Evolutionary conservation across 2,329 filamentous ascomycete species (phyloP).

Genomic region (Rosellinia necatrix): DNA sequence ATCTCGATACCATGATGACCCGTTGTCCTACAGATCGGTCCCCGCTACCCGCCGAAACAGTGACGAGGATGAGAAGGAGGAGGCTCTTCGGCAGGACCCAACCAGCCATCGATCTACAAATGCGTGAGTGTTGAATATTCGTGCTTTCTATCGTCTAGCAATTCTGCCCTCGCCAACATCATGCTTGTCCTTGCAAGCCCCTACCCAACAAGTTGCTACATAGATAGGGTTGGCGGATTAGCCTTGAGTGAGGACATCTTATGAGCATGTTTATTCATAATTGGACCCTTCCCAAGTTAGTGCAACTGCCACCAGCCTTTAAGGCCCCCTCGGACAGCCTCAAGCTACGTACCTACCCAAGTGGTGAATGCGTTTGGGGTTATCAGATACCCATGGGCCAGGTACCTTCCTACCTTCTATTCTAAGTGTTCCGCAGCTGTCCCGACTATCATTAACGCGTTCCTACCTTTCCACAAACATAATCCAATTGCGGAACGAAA

Average conservation of each 20-base stretch:
- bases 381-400: conserved; percentile 3
- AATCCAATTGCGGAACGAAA: not conserved
- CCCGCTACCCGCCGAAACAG: conserved; percentile 88
- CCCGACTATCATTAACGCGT: no score
- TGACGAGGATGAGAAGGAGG: conserved; percentile 85
- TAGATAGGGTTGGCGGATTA: not conserved
- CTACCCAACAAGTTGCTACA: not conserved
- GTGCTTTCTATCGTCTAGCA: not conserved
- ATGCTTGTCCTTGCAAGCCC: not conserved
- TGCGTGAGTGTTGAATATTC: conserved; percentile 66
- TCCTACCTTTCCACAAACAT: not conserved
- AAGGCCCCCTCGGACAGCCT: not conserved
- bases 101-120: conserved; percentile 75
- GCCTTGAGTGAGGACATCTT: not conserved
- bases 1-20: conserved; percentile 63
- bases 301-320: not conserved
- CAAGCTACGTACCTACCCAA: not conserved
- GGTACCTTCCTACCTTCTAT: not conserved
- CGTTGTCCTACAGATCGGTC: conserved; percentile 80
- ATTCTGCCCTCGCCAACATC: not conserved
- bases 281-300: not conserved
- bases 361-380: not conserved
- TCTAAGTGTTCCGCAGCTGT: no score
- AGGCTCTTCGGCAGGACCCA: conserved; percentile 70
- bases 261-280: conserved; percentile 1